These are phyloP conservation scores for Babesia bigemina DNA, from an alignment of 169 alveolate species.

Conservation along the genomic window DNA sequence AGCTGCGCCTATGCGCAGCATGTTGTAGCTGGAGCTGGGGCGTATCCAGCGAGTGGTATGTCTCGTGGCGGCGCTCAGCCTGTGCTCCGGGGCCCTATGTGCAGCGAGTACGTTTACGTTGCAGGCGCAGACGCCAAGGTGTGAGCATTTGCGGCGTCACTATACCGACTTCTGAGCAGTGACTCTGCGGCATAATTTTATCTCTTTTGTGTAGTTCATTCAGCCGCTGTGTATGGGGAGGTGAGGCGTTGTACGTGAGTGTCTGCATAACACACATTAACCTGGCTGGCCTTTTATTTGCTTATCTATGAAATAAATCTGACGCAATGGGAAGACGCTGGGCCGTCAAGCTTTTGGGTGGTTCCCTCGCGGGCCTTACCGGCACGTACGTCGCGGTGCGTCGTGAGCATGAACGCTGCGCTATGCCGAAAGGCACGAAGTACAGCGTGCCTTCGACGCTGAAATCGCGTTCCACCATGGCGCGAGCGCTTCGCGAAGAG, in stretches of 20 bases:
- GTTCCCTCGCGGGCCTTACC: conserved; percentile 50
- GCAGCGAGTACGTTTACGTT: conserved; percentile 3
- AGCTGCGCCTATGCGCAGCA: conserved; percentile 17
- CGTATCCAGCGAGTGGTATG: background rate
- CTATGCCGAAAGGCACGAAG: conserved; percentile 72
- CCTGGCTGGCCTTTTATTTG: no score
- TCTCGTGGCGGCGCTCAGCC: conserved; percentile 2
- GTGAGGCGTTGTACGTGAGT: background rate
- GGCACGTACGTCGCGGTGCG: conserved; percentile 63
- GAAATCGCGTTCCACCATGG: conserved; percentile 68
- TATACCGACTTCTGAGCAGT: background rate
- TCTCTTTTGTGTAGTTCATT: no score
- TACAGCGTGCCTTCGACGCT: conserved; percentile 62
- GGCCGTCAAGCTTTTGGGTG: conserved; percentile 57
- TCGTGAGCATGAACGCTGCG: conserved; percentile 67
- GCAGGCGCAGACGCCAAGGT: conserved; percentile 4
- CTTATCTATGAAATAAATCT: background rate
- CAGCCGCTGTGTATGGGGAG: conserved; percentile 3
- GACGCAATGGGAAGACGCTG: conserved; percentile 32
- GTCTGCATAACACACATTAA: background rate
- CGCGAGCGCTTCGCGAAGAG: conserved; percentile 68
- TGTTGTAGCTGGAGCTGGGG: conserved; percentile 9
- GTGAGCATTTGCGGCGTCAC: background rate
- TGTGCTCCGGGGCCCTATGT: background rate
- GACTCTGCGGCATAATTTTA: background rate